A percentile compares a stretch with the other conserved stretches of the same genome.
phyloP scores from a whole-genome alignment of 371 early-diverging fungal species.

The Rhizomucor pusillus region DNA sequence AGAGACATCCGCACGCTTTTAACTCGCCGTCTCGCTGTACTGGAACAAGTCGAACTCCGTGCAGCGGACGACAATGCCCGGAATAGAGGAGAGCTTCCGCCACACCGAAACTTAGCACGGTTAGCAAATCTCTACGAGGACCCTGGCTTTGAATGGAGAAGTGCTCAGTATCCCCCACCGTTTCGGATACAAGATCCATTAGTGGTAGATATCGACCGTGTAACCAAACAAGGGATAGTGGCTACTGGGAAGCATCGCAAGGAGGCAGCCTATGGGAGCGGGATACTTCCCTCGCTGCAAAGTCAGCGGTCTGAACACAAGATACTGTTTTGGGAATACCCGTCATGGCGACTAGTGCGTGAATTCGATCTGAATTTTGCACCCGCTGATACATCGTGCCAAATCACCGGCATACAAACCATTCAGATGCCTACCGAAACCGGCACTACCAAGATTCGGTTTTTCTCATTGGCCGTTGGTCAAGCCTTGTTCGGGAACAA shows the following conservation, averaged over 20 bases:
- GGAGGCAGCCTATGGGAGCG: background rate
- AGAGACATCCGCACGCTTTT: background rate
- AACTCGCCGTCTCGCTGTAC: background rate
- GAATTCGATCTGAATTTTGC: slow-evolving; percentile 26
- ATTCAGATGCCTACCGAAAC: slow-evolving; percentile 10
- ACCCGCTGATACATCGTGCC: slow-evolving; percentile 26
- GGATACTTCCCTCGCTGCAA: background rate
- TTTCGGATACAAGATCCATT: slow-evolving; percentile 37
- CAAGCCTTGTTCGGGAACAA: slow-evolving; percentile 9
- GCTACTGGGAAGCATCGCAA: slow-evolving; percentile 33
- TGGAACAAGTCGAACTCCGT: background rate
- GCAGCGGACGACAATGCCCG: too few relatives aligned
- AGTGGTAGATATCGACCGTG: slow-evolving; percentile 34
- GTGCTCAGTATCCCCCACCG: slow-evolving; percentile 12
- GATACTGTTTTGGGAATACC: slow-evolving; percentile 37
- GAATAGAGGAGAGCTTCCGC: too few relatives aligned
- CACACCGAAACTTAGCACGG: too few relatives aligned
- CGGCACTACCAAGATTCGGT: slow-evolving; percentile 14
- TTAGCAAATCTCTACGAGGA: background rate
- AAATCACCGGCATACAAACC: slow-evolving; percentile 36
- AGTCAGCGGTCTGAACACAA: slow-evolving; percentile 26
- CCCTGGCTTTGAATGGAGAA: slow-evolving; percentile 1
- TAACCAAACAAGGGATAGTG: slow-evolving; percentile 27
- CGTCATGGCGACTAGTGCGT: slow-evolving; percentile 27
- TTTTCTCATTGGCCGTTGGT: slow-evolving; percentile 31